phyloP scores from a whole-genome alignment of 305 asterid genomes.

The Fraxinus nigra region DNA sequence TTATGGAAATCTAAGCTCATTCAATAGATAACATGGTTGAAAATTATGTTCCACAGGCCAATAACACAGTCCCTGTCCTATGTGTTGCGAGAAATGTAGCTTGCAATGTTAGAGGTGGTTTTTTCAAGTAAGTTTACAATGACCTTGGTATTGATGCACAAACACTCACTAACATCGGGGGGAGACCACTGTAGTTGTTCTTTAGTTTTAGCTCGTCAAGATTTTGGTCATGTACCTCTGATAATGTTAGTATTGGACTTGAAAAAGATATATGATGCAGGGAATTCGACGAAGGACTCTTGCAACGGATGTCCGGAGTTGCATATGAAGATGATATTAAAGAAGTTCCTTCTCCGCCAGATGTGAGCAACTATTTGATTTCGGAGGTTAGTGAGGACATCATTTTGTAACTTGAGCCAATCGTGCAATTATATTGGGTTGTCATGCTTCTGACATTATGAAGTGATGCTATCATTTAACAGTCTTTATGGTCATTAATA shows the following conservation, averaged over 20 bases:
- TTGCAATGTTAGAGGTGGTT: conserved; percentile 95
- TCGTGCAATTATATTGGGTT: not conserved
- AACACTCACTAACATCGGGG: not conserved
- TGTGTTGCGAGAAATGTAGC: conserved; percentile 98
- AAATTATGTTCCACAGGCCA: conserved; percentile 44
- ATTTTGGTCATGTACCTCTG: conserved; percentile 20
- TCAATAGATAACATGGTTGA: conserved; percentile 25
- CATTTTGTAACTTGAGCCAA: not conserved
- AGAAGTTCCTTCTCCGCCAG: conserved; percentile 67
- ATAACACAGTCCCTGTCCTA: conserved; percentile 77
- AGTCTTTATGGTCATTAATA: not conserved
- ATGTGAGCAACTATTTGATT: conserved; percentile 80
- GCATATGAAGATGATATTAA: conserved; percentile 77
- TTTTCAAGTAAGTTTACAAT: conserved; percentile 76
- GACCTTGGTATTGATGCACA: not conserved
- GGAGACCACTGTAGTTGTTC: not conserved
- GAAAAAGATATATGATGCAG: conserved; percentile 42
- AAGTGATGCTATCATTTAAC: not conserved
- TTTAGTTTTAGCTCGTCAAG: conserved; percentile 16
- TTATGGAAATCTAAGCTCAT: conserved; percentile 13
- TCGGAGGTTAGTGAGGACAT: conserved; percentile 60
- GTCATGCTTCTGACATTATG: not conserved
- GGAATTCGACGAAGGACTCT: conserved; percentile 82
- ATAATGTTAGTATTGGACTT: conserved; percentile 26
- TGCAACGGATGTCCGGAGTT: conserved; percentile 68